Percentiles rank a stretch among this genome's conserved stretches.
Evolutionary conservation across 2,329 filamentous ascomycete genomes (phyloP).

Genomic region (Aureobasidium sp.): DNA sequence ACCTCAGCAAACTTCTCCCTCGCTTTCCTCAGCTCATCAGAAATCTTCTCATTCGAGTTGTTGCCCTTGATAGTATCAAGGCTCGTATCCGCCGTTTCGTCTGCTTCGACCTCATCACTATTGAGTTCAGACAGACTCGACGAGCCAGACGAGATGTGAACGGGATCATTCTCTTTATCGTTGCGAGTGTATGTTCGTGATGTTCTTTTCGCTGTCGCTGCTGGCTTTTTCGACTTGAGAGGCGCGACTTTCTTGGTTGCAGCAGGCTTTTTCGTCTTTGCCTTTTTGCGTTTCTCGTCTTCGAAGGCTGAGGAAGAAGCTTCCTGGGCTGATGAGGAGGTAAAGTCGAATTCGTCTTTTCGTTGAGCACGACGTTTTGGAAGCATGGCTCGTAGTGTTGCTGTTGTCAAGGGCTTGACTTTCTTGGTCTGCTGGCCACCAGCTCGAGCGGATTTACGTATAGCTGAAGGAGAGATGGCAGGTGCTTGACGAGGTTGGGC

Average conservation of each 20-base stretch:
- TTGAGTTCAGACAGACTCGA: conserved; percentile 12
- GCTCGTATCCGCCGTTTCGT: conserved; percentile 7
- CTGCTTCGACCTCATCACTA: background rate
- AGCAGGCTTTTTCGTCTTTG: background rate
- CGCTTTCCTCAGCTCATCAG: conserved; percentile 33
- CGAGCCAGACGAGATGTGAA: conserved; percentile 20
- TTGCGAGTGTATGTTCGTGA: conserved; percentile 26
- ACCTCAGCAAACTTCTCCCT: conserved; percentile 42
- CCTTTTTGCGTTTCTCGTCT: conserved; percentile 29
- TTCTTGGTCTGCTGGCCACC: conserved; percentile 15
- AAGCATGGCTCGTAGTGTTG: conserved; percentile 35
- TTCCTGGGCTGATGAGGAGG: conserved; percentile 28
- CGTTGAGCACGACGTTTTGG: conserved; percentile 31
- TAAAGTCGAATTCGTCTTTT: conserved; percentile 33
- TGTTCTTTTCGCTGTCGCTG: conserved; percentile 17
- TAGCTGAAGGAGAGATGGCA: conserved; percentile 18
- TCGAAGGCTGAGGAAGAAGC: conserved; percentile 26
- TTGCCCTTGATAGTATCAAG: background rate
- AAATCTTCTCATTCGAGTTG: conserved; percentile 22
- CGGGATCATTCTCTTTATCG: conserved; percentile 11
- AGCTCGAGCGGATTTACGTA: conserved; percentile 19
- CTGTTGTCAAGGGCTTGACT: conserved; percentile 30
- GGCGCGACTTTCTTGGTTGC: background rate
- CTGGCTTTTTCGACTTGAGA: conserved; percentile 1
- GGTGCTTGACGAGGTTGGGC: background rate